Conservation (phyloP, 2,329 filamentous ascomycete species). For the Westerdykella aurantiaca region DNA sequence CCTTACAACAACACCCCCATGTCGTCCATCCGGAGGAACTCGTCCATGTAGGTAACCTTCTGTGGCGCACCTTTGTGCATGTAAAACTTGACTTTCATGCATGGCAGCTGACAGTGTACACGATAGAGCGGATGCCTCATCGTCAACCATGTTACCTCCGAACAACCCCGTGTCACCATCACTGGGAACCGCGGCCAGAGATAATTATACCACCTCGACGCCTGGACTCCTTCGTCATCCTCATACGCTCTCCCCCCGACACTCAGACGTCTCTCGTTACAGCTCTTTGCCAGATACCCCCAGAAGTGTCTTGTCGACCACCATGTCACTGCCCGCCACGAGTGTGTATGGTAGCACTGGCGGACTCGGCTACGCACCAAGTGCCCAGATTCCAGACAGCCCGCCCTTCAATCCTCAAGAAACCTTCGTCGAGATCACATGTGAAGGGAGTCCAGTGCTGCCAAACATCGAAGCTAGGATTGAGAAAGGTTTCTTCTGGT, state of each 20-base stretch:
- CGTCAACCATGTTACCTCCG: slow-evolving; percentile 44
- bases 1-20: slow-evolving; percentile 35
- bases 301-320: slow-evolving; percentile 29
- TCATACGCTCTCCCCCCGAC: slow-evolving; percentile 32
- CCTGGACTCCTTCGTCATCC: slow-evolving; percentile 32
- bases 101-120: slow-evolving; percentile 37
- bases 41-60: slow-evolving; percentile 42
- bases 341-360: slow-evolving; percentile 11
- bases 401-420: slow-evolving; percentile 45
- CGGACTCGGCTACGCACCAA: slow-evolving; percentile 14
- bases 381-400: slow-evolving; percentile 21
- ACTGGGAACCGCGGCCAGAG: slow-evolving; percentile 38
- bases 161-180: slow-evolving; percentile 39
- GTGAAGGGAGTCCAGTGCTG: slow-evolving; percentile 56
- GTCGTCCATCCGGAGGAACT: slow-evolving; percentile 38
- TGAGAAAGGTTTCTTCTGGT: slow-evolving; percentile 81
- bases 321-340: slow-evolving; percentile 25
- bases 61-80: slow-evolving; percentile 28
- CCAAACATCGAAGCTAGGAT: slow-evolving; percentile 73
- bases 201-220: slow-evolving; percentile 41
- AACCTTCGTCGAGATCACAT: slow-evolving; percentile 57
- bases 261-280: slow-evolving; percentile 31
- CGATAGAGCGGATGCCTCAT: slow-evolving; percentile 42
- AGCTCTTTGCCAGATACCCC: slow-evolving; percentile 34
- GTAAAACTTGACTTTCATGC: slow-evolving; percentile 28